phyloP scores from a whole-genome alignment of 2,329 filamentous ascomycete species.

The Purpureocillium lavendulum region DNA sequence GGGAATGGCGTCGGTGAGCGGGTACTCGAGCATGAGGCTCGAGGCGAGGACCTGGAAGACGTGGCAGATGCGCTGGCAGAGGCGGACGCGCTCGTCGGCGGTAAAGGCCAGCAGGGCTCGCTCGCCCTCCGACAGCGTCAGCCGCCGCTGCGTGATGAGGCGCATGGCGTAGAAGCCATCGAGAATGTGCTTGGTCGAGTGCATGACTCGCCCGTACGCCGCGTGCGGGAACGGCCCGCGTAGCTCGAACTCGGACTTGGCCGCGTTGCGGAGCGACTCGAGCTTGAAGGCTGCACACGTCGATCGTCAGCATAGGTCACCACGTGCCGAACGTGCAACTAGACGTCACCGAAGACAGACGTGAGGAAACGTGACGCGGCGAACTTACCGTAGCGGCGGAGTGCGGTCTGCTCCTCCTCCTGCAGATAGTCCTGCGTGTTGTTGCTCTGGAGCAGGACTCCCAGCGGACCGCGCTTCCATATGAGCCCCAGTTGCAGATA shows the following conservation, averaged over 20 bases:
- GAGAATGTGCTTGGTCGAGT: slow-evolving; percentile 73
- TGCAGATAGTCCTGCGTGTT: slow-evolving; percentile 66
- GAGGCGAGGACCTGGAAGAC: slow-evolving; percentile 79
- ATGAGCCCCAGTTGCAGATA: slow-evolving; percentile 93
- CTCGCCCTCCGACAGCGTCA: slow-evolving; percentile 69
- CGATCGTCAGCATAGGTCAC: background rate
- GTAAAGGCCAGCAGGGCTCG: slow-evolving; percentile 74
- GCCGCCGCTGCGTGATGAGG: slow-evolving; percentile 75
- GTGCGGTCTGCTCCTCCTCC: slow-evolving; percentile 75
- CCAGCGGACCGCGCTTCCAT: slow-evolving; percentile 88
- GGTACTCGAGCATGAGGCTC: slow-evolving; percentile 90
- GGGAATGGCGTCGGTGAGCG: slow-evolving; percentile 80
- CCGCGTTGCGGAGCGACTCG: slow-evolving; percentile 63
- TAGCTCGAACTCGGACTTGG: slow-evolving; percentile 81
- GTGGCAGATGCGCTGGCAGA: slow-evolving; percentile 87
- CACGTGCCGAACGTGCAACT: no score
- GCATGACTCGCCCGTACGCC: slow-evolving; percentile 65
- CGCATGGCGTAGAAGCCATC: slow-evolving; percentile 97
- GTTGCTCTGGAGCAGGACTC: slow-evolving; percentile 56
- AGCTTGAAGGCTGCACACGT: slow-evolving; percentile 50
- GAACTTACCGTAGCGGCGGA: slow-evolving; percentile 64
- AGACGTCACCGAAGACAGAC: no score
- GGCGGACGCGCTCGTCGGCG: slow-evolving; percentile 64
- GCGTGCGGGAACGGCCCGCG: slow-evolving; percentile 76
- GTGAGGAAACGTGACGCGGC: no score